Evolutionary conservation across 176 grass and related monocot genomes (phyloP).

Genomic region (Paspalum notatum): DNA sequence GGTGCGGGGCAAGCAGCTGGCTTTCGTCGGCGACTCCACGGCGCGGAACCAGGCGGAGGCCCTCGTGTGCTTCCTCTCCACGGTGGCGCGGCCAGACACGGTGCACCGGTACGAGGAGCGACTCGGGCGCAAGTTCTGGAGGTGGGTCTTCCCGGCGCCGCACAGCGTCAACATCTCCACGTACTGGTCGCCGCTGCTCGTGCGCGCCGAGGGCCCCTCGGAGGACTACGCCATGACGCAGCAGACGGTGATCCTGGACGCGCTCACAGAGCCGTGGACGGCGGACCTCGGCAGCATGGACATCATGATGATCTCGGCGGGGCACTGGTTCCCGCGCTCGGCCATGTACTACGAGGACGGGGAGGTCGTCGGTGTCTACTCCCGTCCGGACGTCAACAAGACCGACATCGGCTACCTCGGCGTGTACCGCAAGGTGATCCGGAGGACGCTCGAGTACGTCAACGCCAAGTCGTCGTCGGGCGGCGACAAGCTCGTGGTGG

Average conservation of each 20-base stretch:
- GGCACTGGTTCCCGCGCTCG: constrained; percentile 47
- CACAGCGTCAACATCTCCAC: constrained; percentile 44
- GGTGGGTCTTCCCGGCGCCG: constrained; percentile 31
- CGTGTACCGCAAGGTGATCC: constrained; percentile 42
- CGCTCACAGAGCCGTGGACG: constrained; percentile 39
- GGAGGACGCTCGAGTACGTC: constrained; percentile 23
- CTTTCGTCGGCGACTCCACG: constrained; percentile 55
- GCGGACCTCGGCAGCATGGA: constrained; percentile 21
- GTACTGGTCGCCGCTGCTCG: constrained; percentile 62
- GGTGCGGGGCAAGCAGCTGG: constrained; percentile 30
- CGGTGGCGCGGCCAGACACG: constrained; percentile 24
- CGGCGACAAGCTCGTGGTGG: constrained; percentile 25
- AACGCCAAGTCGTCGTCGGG: not conserved
- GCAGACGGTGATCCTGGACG: constrained; percentile 29
- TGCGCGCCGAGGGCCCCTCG: constrained; percentile 10
- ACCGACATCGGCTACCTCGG: constrained; percentile 8
- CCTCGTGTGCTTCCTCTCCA: constrained; percentile 44
- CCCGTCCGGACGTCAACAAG: constrained; percentile 11
- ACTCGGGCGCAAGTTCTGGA: constrained; percentile 41
- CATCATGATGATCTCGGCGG: constrained; percentile 41
- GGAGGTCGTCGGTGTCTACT: constrained; percentile 40
- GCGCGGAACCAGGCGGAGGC: constrained; percentile 55
- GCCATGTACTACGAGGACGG: constrained; percentile 41
- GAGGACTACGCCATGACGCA: constrained; percentile 30
- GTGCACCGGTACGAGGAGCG: constrained; percentile 34